Percentiles rank a stretch among this genome's conserved stretches.
Conservation (phyloP, 306 rosid species). For the Casuarina glauca region DNA sequence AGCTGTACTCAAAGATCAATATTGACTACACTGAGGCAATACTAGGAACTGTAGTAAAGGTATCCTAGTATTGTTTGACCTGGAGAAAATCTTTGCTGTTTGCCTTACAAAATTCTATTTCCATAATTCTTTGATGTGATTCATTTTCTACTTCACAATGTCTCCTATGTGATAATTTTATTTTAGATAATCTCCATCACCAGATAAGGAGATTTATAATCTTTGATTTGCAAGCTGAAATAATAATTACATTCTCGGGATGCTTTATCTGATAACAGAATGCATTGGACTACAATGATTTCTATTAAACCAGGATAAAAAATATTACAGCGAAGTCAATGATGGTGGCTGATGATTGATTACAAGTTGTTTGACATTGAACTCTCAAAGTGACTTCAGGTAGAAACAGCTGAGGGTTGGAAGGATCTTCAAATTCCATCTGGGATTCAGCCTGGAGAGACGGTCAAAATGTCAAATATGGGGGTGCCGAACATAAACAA, state of each 20-base stretch:
- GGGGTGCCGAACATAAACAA: slow-evolving; percentile 83
- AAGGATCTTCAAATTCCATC: slow-evolving; percentile 75
- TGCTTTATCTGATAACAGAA: neutral
- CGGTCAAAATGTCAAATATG: slow-evolving; percentile 59
- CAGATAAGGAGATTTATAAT: neutral
- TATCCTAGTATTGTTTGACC: slow-evolving; percentile 26
- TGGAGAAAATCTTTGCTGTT: slow-evolving; percentile 6
- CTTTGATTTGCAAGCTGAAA: neutral
- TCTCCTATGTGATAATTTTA: neutral
- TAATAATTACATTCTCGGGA: neutral
- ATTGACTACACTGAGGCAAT: slow-evolving; percentile 86
- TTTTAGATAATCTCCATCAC: neutral
- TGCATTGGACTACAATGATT: neutral
- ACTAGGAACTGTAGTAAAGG: slow-evolving; percentile 75
- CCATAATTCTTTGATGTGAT: neutral
- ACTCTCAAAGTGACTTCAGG: slow-evolving; percentile 47
- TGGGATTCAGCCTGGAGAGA: slow-evolving; percentile 88
- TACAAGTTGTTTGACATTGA: slow-evolving; percentile 22
- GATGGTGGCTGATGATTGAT: neutral
- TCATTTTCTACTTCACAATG: neutral
- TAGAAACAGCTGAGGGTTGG: slow-evolving; percentile 86
- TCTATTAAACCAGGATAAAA: neutral
- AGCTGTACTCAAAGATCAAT: slow-evolving; percentile 71
- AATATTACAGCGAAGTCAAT: too few species aligned
- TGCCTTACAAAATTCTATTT: neutral